Percentiles rank a stretch among this genome's conserved stretches.
Evolutionary conservation across 768 basidiomycete genomes (phyloP).

Genomic region (Mrakia frigida): DNA sequence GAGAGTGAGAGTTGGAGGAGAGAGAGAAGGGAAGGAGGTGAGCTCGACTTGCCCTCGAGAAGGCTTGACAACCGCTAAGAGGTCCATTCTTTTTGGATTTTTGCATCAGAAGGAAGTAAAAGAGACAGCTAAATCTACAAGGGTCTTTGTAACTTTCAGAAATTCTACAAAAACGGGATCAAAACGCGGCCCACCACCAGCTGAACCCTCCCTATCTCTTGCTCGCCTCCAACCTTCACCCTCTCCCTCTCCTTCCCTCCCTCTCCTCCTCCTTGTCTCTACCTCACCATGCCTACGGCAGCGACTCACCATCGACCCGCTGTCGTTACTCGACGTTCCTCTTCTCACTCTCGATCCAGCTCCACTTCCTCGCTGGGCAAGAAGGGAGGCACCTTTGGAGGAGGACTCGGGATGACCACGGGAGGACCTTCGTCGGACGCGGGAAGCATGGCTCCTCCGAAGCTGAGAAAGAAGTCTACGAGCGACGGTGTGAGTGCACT

Average conservation of each 20-base stretch:
- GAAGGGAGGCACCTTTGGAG: slow-evolving; percentile 2
- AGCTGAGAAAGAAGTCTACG: neutral
- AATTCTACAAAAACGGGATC: too few relatives aligned
- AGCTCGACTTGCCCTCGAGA: neutral
- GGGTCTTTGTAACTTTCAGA: too few relatives aligned
- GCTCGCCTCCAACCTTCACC: neutral
- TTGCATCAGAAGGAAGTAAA: neutral
- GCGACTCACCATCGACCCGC: neutral
- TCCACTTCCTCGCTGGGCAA: slow-evolving; percentile 12
- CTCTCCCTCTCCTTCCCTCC: neutral
- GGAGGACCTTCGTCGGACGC: neutral
- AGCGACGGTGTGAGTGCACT: neutral
- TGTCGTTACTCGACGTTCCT: neutral
- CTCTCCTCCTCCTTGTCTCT: neutral
- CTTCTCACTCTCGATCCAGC: slow-evolving; percentile 20
- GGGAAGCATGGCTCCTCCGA: neutral
- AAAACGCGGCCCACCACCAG: too few relatives aligned
- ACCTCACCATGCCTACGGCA: neutral
- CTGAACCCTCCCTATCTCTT: neutral
- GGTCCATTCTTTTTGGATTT: neutral
- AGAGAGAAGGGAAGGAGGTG: neutral
- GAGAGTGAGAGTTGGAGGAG: neutral
- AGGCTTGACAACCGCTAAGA: neutral
- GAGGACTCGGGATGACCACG: slow-evolving; percentile 15
- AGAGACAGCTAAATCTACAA: too few relatives aligned